phyloP scores from a whole-genome alignment of 1,284 basidiomycete species.

The Austroboletus novae-zelandiae region DNA sequence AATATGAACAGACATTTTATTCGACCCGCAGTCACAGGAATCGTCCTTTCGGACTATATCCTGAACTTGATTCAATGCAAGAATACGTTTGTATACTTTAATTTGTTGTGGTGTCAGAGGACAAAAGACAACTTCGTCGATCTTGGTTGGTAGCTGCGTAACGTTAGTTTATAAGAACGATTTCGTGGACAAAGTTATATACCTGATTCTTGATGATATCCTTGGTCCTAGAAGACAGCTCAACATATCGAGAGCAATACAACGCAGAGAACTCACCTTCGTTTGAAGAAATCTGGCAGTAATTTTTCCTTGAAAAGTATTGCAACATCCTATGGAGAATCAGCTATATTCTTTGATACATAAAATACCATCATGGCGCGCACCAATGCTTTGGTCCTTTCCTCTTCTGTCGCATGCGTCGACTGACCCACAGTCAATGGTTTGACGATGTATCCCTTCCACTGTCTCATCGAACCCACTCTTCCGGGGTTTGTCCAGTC shows the following conservation, averaged over 20 bases:
- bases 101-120: slow-evolving; percentile 71
- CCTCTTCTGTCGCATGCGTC: slow-evolving; percentile 56
- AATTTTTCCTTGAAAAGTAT: slow-evolving; percentile 60
- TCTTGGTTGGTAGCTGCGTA: slow-evolving; percentile 74
- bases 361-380: slow-evolving; percentile 16
- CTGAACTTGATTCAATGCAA: slow-evolving; percentile 59
- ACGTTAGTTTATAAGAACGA: neutral
- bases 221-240: slow-evolving; percentile 59
- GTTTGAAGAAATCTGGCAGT: slow-evolving; percentile 72
- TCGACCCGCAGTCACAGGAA: slow-evolving; percentile 68
- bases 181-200: neutral
- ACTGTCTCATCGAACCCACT: slow-evolving; percentile 65
- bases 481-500: slow-evolving; percentile 77
- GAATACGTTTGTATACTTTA: slow-evolving; percentile 66
- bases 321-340: slow-evolving; percentile 47
- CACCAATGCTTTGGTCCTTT: slow-evolving; percentile 57
- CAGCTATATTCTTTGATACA: neutral
- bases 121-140: slow-evolving; percentile 87
- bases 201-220: slow-evolving; percentile 75
- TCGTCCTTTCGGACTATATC: slow-evolving; percentile 67
- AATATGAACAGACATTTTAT: slow-evolving; percentile 43
- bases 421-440: slow-evolving; percentile 72
- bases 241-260: neutral
- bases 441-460: slow-evolving; percentile 63
- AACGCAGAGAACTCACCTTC: slow-evolving; percentile 49